phyloP scores from a whole-genome alignment of 1,139 yeast genomes.

The Scheffersomyces titani region DNA sequence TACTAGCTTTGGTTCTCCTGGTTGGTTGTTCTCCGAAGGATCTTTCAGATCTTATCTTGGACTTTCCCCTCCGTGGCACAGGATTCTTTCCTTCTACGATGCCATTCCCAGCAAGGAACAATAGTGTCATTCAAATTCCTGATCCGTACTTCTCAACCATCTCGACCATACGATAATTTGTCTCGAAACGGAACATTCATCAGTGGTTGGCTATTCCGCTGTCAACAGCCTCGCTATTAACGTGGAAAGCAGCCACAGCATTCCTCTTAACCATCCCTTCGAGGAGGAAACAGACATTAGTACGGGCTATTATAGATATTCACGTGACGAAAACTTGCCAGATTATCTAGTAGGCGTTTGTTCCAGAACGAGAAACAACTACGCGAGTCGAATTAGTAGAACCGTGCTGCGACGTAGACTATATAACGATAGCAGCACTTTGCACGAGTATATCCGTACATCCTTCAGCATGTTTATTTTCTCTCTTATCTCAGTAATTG shows the following conservation, averaged over 20 bases:
- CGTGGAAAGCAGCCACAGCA: neutral
- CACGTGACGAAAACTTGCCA: neutral
- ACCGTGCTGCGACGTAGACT: no score
- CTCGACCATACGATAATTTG: neutral
- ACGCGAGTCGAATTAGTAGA: neutral
- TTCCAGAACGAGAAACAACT: neutral
- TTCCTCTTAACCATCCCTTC: neutral
- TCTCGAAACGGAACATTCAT: neutral
- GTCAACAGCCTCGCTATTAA: neutral
- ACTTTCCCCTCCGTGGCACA: neutral
- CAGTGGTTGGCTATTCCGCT: neutral
- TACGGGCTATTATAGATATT: neutral
- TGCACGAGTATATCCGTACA: neutral
- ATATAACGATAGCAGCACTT: no score
- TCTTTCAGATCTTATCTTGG: neutral
- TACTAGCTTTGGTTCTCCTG: neutral
- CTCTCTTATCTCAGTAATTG: neutral
- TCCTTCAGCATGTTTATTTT: no score
- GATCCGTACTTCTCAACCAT: neutral
- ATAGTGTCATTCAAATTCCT: neutral
- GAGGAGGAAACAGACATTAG: neutral
- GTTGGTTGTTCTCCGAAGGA: neutral
- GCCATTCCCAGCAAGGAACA: neutral
- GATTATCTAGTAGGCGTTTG: neutral
- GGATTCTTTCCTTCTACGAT: neutral